A percentile compares a stretch with the other conserved stretches of the same genome.
Conservation (phyloP, 2,329 filamentous ascomycete species). For the Metarhizium brunneum region DNA sequence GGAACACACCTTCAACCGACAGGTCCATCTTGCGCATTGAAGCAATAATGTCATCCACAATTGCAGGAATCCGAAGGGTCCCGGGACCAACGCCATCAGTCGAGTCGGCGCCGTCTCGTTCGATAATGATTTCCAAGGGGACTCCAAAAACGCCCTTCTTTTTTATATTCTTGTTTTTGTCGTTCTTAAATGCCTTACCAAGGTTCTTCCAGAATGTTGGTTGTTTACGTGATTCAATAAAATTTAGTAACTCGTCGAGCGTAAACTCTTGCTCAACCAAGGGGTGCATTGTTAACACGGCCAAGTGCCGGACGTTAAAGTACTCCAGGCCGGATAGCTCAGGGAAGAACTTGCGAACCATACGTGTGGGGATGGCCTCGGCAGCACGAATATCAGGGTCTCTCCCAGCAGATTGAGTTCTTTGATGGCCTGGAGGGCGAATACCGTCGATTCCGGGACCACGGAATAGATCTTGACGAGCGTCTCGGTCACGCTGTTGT, state of each 20-base stretch:
- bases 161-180: constrained; percentile 66
- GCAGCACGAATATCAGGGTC: constrained; percentile 40
- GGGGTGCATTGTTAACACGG: constrained; percentile 90
- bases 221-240: constrained; percentile 84
- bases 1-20: constrained; percentile 95
- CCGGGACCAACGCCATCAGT: constrained; percentile 93
- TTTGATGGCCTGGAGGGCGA: constrained; percentile 59
- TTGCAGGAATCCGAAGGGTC: constrained; percentile 78
- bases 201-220: constrained; percentile 98
- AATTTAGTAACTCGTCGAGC: constrained; percentile 82
- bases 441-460: constrained; percentile 33
- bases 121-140: constrained; percentile 76
- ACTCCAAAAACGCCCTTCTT: constrained; percentile 95
- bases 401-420: constrained; percentile 46
- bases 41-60: constrained; percentile 88
- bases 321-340: constrained; percentile 93
- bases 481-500: constrained; percentile 47
- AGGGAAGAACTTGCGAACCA: constrained; percentile 80
- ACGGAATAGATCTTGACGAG: constrained; percentile 55
- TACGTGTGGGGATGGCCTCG: constrained; percentile 45
- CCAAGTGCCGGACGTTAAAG: constrained; percentile 92
- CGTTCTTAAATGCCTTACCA: constrained; percentile 89
- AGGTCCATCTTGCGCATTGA: constrained; percentile 99
- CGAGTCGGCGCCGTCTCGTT: constrained; percentile 93
- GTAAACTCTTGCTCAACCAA: constrained; percentile 83